Conservation (phyloP, 768 basidiomycete species). For the Boletus reticuloceps region DNA sequence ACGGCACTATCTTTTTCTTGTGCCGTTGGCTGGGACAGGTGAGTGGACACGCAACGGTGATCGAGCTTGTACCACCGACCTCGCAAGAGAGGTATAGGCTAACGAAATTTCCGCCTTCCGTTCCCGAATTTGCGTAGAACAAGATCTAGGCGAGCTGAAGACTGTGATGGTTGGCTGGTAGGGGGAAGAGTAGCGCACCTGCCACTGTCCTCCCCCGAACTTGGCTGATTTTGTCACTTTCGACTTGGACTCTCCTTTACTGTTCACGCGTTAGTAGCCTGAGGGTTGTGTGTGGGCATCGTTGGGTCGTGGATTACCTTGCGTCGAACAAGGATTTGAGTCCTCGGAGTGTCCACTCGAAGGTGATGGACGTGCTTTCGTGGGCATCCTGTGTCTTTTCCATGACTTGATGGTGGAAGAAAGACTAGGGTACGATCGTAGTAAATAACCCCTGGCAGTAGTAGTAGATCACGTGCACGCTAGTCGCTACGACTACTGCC, state of each 20-base stretch:
- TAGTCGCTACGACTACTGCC: slow-evolving; percentile 3
- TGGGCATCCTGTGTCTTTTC: slow-evolving; percentile 37
- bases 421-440: too few relatives aligned
- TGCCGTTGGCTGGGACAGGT: slow-evolving; percentile 57
- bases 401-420: slow-evolving; percentile 9
- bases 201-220: slow-evolving; percentile 79
- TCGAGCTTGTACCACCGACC: slow-evolving; percentile 40
- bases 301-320: slow-evolving; percentile 36
- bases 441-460: not conserved
- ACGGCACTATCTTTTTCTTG: slow-evolving; percentile 71
- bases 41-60: not conserved
- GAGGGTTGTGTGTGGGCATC: too few relatives aligned
- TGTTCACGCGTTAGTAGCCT: slow-evolving; percentile 15
- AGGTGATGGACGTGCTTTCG: slow-evolving; percentile 56
- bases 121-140: slow-evolving; percentile 82
- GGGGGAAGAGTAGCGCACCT: slow-evolving; percentile 37
- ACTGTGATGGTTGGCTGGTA: not conserved
- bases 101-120: slow-evolving; percentile 56
- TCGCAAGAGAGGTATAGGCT: slow-evolving; percentile 83
- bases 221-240: slow-evolving; percentile 72
- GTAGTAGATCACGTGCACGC: not conserved
- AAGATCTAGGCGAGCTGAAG: slow-evolving; percentile 49
- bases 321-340: slow-evolving; percentile 74
- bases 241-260: slow-evolving; percentile 74
- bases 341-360: slow-evolving; percentile 77